These are phyloP conservation scores for Mucor mucedo DNA, from an alignment of 371 early-diverging fungal species.

Conservation along the genomic window DNA sequence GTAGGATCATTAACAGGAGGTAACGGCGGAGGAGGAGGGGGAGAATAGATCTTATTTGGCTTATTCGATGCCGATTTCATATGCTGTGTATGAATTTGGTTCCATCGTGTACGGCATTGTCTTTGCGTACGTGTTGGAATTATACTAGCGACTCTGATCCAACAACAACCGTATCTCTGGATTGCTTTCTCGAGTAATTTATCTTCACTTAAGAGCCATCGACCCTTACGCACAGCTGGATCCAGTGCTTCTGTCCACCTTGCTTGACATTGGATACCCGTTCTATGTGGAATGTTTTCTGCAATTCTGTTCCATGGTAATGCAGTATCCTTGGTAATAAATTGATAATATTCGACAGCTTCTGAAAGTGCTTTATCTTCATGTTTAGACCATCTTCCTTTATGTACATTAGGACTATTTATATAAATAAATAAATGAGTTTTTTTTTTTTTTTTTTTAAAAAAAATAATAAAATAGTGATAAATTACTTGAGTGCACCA, in stretches of 20 bases:
- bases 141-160: slow-evolving; percentile 61
- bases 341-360: slow-evolving; percentile 9
- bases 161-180: slow-evolving; percentile 46
- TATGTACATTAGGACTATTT: slow-evolving; percentile 23
- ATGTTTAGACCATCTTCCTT: slow-evolving; percentile 26
- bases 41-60: no score
- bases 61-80: slow-evolving; percentile 9
- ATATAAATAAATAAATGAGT: neutral
- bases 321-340: neutral
- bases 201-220: slow-evolving; percentile 62
- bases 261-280: slow-evolving; percentile 65
- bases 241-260: slow-evolving; percentile 67
- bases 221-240: slow-evolving; percentile 57
- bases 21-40: no score
- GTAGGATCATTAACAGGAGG: no score
- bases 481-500: slow-evolving; percentile 18
- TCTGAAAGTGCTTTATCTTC: slow-evolving; percentile 19
- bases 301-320: slow-evolving; percentile 30
- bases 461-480: neutral
- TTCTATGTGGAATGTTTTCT: slow-evolving; percentile 36
- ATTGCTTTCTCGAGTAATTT: slow-evolving; percentile 41
- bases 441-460: neutral
- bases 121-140: slow-evolving; percentile 63
- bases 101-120: slow-evolving; percentile 59
- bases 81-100: slow-evolving; percentile 28